Evolutionary conservation across 1,139 yeast genomes (phyloP).

Genomic region (Magnusiomyces fungicola): DNA sequence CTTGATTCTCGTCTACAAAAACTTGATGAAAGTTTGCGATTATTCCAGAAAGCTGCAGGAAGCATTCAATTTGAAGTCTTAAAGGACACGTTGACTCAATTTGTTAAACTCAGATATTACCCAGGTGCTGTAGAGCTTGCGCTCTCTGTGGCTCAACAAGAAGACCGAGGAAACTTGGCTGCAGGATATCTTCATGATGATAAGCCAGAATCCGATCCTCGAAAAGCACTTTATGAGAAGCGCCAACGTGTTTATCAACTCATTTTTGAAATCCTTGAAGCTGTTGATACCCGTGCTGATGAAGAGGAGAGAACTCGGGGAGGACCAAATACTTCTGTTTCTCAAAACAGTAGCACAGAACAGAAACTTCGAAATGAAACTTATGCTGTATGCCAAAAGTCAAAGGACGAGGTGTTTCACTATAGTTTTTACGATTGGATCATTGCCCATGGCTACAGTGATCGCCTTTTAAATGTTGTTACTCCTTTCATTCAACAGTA

Average conservation of each 20-base stretch:
- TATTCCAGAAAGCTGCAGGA: conserved; percentile 76
- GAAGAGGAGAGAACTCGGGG: conserved; percentile 21
- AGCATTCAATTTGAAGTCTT: conserved; percentile 72
- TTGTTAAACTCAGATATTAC: conserved; percentile 69
- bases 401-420: conserved; percentile 77
- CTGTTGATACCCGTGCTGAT: conserved; percentile 61
- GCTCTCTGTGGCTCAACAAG: conserved; percentile 63
- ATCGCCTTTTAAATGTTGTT: conserved; percentile 66
- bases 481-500: conserved; percentile 77
- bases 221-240: conserved; percentile 38
- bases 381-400: conserved; percentile 65
- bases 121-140: conserved; percentile 84
- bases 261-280: conserved; percentile 65
- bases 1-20: conserved; percentile 63
- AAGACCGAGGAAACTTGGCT: conserved; percentile 55
- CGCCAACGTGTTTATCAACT: conserved; percentile 60
- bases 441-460: conserved; percentile 67
- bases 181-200: conserved; percentile 48
- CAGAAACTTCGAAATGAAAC: conserved; percentile 61
- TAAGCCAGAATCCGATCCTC: conserved; percentile 41
- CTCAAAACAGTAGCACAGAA: conserved; percentile 30
- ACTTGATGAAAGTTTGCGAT: conserved; percentile 62
- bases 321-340: background rate
- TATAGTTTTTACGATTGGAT: conserved; percentile 92
- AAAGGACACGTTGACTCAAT: conserved; percentile 70